Percentiles rank a stretch among this genome's conserved stretches.
These are phyloP conservation scores for Penicillium paradoxum DNA, from an alignment of 495 filamentous ascomycete genomes.

Conservation along the genomic window DNA sequence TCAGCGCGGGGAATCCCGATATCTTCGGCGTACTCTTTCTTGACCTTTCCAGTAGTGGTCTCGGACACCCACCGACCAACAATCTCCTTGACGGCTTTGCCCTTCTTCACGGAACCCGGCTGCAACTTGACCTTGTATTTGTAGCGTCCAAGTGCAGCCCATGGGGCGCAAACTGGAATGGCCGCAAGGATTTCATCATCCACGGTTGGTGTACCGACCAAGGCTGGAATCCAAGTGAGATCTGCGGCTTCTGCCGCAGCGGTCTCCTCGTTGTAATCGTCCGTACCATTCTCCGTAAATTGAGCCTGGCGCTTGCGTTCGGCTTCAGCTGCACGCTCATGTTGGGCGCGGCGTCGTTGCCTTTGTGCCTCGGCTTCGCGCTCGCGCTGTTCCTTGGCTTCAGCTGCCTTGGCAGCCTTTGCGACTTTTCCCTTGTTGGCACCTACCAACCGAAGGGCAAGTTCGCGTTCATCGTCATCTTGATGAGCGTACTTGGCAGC, in stretches of 20 bases:
- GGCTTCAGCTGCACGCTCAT: conserved; percentile 62
- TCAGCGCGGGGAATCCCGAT: conserved; percentile 56
- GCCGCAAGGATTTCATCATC: conserved; percentile 88
- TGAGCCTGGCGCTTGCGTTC: conserved; percentile 54
- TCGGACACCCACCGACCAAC: conserved; percentile 64
- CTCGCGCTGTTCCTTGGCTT: conserved; percentile 50
- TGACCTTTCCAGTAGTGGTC: conserved; percentile 43
- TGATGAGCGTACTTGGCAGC: conserved; percentile 90
- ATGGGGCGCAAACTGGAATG: conserved; percentile 88
- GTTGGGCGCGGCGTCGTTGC: conserved; percentile 70
- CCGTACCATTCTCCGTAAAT: conserved; percentile 51
- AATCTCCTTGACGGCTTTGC: conserved; percentile 90
- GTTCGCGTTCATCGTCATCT: conserved; percentile 83
- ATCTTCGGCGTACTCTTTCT: conserved; percentile 46
- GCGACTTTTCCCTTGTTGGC: conserved; percentile 53
- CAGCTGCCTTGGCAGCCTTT: conserved; percentile 46
- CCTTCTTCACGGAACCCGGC: conserved; percentile 85
- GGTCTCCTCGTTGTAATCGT: conserved; percentile 54
- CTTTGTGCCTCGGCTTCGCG: conserved; percentile 59
- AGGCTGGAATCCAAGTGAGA: conserved; percentile 60
- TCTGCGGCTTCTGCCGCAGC: conserved; percentile 41
- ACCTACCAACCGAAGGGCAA: conserved; percentile 78
- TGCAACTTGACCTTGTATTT: conserved; percentile 94
- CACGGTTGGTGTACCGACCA: conserved; percentile 70
- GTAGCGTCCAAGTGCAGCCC: conserved; percentile 67